A percentile compares a stretch with the other conserved stretches of the same genome.
These are phyloP conservation scores for Auricularia auricula-judae DNA, from an alignment of 768 basidiomycete genomes.

Conservation along the genomic window DNA sequence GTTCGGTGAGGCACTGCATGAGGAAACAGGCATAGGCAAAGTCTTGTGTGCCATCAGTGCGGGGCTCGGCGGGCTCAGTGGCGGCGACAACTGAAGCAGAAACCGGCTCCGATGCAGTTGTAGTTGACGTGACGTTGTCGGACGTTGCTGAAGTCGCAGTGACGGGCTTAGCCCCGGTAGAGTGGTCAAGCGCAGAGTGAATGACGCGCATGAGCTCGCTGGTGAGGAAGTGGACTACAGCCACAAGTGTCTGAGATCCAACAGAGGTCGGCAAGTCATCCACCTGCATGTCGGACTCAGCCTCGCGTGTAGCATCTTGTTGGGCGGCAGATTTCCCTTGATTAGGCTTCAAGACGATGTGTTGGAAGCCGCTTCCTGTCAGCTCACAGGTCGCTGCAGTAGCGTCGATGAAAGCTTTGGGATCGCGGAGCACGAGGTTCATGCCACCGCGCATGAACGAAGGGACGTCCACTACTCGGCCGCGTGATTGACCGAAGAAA, in stretches of 20 bases:
- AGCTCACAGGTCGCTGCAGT: slow-evolving; percentile 64
- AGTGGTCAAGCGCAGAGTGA: background rate
- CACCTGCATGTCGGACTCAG: slow-evolving; percentile 16
- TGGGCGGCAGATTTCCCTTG: slow-evolving; percentile 14
- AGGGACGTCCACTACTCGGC: slow-evolving; percentile 48
- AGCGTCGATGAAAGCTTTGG: slow-evolving; percentile 61
- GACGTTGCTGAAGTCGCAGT: background rate
- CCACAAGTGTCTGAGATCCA: slow-evolving; percentile 38
- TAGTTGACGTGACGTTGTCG: slow-evolving; percentile 8
- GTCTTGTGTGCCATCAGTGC: slow-evolving; percentile 5
- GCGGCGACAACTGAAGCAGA: background rate
- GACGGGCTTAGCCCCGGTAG: slow-evolving; percentile 23
- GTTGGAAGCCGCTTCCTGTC: slow-evolving; percentile 44
- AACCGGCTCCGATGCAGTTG: background rate
- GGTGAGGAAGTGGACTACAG: slow-evolving; percentile 50
- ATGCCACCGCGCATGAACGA: slow-evolving; percentile 68
- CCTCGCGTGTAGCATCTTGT: slow-evolving; percentile 5
- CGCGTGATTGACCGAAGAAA: slow-evolving; percentile 64
- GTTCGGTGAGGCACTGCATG: slow-evolving; percentile 86
- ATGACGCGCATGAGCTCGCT: slow-evolving; percentile 52
- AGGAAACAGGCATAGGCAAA: slow-evolving; percentile 58
- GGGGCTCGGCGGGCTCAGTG: slow-evolving; percentile 5
- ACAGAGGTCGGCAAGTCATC: slow-evolving; percentile 21
- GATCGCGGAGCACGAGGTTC: slow-evolving; percentile 72
- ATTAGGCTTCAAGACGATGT: slow-evolving; percentile 42